Evolutionary conservation across 2,329 filamentous ascomycete species (phyloP).

Genomic region (Zymoseptoria tritici): DNA sequence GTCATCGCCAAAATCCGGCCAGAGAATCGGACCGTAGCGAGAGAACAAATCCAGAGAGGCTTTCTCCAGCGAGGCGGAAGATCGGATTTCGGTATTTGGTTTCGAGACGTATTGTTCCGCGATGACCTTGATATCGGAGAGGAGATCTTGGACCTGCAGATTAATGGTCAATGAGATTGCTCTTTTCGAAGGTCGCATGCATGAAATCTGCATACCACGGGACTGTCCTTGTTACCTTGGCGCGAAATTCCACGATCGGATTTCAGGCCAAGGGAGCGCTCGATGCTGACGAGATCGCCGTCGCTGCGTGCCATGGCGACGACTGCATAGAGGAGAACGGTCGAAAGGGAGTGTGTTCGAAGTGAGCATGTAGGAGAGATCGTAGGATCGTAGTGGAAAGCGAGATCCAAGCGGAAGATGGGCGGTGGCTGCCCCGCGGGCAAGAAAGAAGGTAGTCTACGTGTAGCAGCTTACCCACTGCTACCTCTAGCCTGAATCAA

Average conservation of each 20-base stretch:
- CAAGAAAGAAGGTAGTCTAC: no score
- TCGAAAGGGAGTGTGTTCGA: neutral
- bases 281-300: conserved; percentile 10
- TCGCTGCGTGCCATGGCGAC: conserved; percentile 1
- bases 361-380: neutral
- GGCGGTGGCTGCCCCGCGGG: neutral
- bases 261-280: conserved; percentile 11
- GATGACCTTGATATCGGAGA: conserved; percentile 11
- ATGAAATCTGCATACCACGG: neutral
- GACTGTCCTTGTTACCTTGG: conserved; percentile 11
- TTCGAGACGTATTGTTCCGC: conserved; percentile 9
- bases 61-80: conserved; percentile 9
- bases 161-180: neutral
- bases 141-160: conserved; percentile 8
- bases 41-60: conserved; percentile 7
- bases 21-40: conserved; percentile 9
- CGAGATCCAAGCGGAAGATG: neutral
- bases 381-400: neutral
- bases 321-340: neutral
- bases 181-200: neutral
- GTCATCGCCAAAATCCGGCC: conserved; percentile 6
- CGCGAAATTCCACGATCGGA: conserved; percentile 12
- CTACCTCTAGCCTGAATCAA: no score
- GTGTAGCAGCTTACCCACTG: no score
- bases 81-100: conserved; percentile 8